Conservation (phyloP, 805 yeast species). For the Scheffersomyces amazonensis region DNA sequence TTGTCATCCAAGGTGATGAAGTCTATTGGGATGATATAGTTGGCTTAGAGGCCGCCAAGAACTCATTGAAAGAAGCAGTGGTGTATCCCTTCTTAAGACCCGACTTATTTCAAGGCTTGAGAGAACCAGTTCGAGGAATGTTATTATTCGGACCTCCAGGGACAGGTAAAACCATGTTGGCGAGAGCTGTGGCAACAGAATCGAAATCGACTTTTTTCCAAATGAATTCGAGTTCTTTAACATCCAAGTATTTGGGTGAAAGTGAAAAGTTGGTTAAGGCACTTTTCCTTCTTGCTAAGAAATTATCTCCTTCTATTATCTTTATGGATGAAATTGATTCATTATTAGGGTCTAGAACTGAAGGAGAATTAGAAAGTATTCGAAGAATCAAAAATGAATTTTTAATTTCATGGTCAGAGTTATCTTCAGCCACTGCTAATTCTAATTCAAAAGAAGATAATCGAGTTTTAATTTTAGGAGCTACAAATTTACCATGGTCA, state of each 20-base stretch:
- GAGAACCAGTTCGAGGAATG: slow-evolving; percentile 98
- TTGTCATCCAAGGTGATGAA: slow-evolving; percentile 85
- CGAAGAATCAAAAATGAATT: slow-evolving; percentile 91
- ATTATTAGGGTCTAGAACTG: slow-evolving; percentile 70
- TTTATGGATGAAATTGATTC: slow-evolving; percentile 97
- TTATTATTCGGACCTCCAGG: slow-evolving; percentile 96
- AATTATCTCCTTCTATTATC: slow-evolving; percentile 86
- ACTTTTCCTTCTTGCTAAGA: slow-evolving; percentile 77
- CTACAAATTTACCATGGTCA: slow-evolving; percentile 96
- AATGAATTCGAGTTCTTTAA: slow-evolving; percentile 84
- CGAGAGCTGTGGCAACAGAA: slow-evolving; percentile 95
- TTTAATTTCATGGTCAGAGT: slow-evolving; percentile 90
- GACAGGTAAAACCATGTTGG: slow-evolving; percentile 98
- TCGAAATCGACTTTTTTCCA: slow-evolving; percentile 90
- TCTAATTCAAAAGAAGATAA: slow-evolving; percentile 49
- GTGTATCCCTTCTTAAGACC: slow-evolving; percentile 95
- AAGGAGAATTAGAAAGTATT: slow-evolving; percentile 82
- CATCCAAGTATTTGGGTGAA: slow-evolving; percentile 88
- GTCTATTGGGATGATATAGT: slow-evolving; percentile 96
- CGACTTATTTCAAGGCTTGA: slow-evolving; percentile 81
- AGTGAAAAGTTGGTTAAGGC: slow-evolving; percentile 92
- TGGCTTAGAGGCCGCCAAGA: slow-evolving; percentile 86
- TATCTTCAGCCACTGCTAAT: slow-evolving; percentile 81
- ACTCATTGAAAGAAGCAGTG: slow-evolving; percentile 87
- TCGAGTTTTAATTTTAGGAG: slow-evolving; percentile 87